phyloP scores from a whole-genome alignment of 208 protist genomes.

The Leishmania major region DNA sequence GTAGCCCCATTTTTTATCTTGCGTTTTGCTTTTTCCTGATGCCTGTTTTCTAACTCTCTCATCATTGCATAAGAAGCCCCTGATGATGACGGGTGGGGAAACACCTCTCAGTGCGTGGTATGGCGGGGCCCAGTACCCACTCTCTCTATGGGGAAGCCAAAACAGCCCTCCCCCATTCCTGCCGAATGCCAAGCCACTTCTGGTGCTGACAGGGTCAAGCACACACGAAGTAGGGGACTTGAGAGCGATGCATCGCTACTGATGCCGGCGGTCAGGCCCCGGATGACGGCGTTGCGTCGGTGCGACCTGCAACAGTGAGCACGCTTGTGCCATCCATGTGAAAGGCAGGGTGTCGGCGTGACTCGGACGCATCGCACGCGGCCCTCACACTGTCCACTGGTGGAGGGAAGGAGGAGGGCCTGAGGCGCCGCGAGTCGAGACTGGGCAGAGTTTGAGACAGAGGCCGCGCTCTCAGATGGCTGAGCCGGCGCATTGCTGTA shows the following conservation, averaged over 20 bases:
- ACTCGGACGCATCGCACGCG: not conserved
- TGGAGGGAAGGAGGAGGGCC: not conserved
- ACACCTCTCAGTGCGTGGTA: not conserved
- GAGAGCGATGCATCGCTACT: not conserved
- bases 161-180: not conserved
- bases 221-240: not conserved
- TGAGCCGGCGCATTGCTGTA: no score
- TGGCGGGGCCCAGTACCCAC: not conserved
- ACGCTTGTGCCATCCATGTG: not conserved
- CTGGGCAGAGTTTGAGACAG: not conserved
- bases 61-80: not conserved
- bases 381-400: not conserved
- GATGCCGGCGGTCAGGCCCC: not conserved
- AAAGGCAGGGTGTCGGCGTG: not conserved
- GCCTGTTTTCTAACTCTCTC: not conserved
- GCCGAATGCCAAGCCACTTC: not conserved
- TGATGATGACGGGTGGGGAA: not conserved
- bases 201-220: not conserved
- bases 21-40: not conserved
- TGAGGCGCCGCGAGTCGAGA: not conserved
- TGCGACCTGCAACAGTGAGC: not conserved
- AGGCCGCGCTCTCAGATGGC: no score
- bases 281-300: no score
- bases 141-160: not conserved
- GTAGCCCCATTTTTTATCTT: not conserved